Base-by-base conservation (phyloP, 73 alveolate species). In the Urostyla sp. region DNA sequence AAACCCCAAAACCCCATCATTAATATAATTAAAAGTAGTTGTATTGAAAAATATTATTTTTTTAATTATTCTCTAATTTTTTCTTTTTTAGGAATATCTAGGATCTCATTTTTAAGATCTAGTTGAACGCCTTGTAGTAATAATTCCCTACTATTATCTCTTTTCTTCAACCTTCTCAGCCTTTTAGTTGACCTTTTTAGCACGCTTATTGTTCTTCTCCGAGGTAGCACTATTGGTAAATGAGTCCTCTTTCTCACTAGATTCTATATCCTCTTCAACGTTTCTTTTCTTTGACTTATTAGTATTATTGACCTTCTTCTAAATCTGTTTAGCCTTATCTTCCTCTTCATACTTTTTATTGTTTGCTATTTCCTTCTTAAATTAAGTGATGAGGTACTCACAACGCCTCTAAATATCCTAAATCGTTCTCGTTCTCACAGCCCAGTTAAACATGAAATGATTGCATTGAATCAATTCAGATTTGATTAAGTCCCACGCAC, bases 401-500 rank as follows among this genome's bases (percentile, higher is more conserved):
- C 92, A 85, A 57, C 98, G 79, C 80, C 85, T 89, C 80, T 91
- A 93, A 1, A 94, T 85, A 74, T 94, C 98, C 24, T 61, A 78
- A 43, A 73, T 81, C 27, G 94, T 88, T 80, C 95, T 88, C 28
- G 96, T 67, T 53, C 81, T 75, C 38, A 91, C 84, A 60, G 80
- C 77, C 94, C 94, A 92, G 82, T 95, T 92, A 63, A 95, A 95
- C 59, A 84, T 52, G 75, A 95, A 92, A 58, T 84, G 90, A 50
- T 73, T 92, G 50, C 86, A 72, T 18, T 80, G 75, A 53, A 91
- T 75, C 10, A 92, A 61, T 40, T 95, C 97, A 73, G 79, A 73
- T 72, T 85, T 74, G 27, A 95, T 87, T 51, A 87, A 74, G 66
- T 94, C 98, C 98, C 98, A 94, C 50, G 85, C 75, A 11, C 96